Evolutionary conservation across 768 basidiomycete species (phyloP).

Genomic region (Nevesoporus exiguus): DNA sequence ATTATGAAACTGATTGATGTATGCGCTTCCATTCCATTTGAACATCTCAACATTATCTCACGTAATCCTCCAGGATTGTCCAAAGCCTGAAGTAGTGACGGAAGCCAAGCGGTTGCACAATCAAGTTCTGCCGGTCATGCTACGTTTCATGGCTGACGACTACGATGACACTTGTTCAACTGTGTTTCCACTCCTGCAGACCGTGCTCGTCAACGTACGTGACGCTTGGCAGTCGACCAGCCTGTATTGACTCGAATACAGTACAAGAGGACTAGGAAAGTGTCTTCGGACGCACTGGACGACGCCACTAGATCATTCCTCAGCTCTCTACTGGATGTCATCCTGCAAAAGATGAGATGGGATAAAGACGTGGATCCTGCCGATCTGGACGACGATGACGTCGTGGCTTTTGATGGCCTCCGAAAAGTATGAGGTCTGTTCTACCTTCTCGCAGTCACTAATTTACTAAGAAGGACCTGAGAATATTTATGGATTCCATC

Average conservation of each 20-base stretch:
- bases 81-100: conserved; percentile 53
- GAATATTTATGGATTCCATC: conserved; percentile 83
- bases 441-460: conserved; percentile 7
- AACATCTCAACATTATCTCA: conserved; percentile 6
- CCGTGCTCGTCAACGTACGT: conserved; percentile 69
- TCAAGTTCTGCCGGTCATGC: conserved; percentile 73
- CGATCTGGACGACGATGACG: conserved; percentile 87
- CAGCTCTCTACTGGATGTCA: conserved; percentile 67
- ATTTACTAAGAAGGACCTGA: conserved; percentile 61
- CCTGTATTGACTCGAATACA: conserved; percentile 30
- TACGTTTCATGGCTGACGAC: conserved; percentile 86
- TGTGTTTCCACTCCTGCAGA: conserved; percentile 76
- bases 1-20: conserved; percentile 83
- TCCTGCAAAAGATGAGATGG: conserved; percentile 90
- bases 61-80: conserved; percentile 46
- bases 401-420: conserved; percentile 76
- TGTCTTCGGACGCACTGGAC: conserved; percentile 58
- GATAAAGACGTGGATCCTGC: conserved; percentile 72
- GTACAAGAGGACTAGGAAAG: conserved; percentile 77
- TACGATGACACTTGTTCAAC: conserved; percentile 88
- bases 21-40: conserved; percentile 3
- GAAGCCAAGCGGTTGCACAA: conserved; percentile 64
- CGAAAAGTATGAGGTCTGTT: conserved; percentile 60
- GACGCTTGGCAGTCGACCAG: background rate
- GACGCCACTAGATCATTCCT: conserved; percentile 74